Evolutionary conservation across 345 rosid genomes (phyloP).

Genomic region (Euphorbia pulcherrima): DNA sequence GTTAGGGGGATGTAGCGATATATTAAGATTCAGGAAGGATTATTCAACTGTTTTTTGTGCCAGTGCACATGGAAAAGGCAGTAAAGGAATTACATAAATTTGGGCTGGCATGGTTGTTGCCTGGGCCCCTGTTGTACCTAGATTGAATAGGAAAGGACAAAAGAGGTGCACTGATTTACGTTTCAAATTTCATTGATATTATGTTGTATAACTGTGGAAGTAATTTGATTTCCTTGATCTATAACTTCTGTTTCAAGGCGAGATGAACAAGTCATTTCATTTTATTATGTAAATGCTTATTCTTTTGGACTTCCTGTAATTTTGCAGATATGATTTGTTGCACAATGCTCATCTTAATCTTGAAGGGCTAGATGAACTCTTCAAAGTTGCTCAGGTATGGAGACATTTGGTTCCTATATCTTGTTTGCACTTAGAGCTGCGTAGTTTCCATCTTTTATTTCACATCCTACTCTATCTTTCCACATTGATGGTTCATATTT

Average conservation of each 20-base stretch:
- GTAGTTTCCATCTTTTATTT: background rate
- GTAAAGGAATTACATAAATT: background rate
- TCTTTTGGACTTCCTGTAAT: conserved; percentile 3
- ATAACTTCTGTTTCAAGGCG: background rate
- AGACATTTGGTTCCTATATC: conserved; percentile 6
- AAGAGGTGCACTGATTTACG: background rate
- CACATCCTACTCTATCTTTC: background rate
- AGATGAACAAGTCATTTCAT: background rate
- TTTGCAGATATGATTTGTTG: conserved; percentile 80
- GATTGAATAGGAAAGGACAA: background rate
- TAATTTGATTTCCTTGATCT: background rate
- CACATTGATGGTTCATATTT: background rate
- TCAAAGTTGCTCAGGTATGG: conserved; percentile 88
- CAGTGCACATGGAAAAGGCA: background rate
- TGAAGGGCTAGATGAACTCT: conserved; percentile 79
- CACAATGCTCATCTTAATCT: conserved; percentile 95
- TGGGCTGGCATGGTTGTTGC: conserved; percentile 4
- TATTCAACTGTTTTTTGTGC: background rate
- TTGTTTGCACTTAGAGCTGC: background rate
- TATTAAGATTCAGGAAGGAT: background rate
- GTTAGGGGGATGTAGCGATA: background rate
- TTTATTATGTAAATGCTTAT: conserved; percentile 4
- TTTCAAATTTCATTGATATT: background rate
- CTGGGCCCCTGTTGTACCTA: background rate
- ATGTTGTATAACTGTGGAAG: background rate